Percentiles rank a stretch among this genome's conserved stretches.
phyloP scores from a whole-genome alignment of 805 yeast genomes.

The Komagataella ulmi region DNA sequence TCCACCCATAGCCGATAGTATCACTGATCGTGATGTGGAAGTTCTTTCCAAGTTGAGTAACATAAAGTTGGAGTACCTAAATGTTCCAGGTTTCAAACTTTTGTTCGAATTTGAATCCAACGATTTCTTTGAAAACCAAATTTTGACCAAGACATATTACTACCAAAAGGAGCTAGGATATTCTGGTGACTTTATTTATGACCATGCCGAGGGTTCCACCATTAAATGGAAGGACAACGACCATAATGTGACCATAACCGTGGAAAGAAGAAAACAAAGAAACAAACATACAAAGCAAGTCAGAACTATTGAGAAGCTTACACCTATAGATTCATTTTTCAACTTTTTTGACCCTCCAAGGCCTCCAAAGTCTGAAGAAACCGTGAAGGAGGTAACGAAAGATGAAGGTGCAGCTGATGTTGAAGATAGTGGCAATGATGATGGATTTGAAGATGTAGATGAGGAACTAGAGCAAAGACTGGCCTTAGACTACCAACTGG shows the following conservation, averaged over 20 bases:
- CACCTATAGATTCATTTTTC: slow-evolving; percentile 93
- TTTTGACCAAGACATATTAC: slow-evolving; percentile 75
- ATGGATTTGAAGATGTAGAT: slow-evolving; percentile 45
- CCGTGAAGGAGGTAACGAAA: slow-evolving; percentile 35
- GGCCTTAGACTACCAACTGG: slow-evolving; percentile 88
- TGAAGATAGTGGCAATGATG: slow-evolving; percentile 24
- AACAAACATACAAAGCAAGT: slow-evolving; percentile 94
- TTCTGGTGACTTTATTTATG: slow-evolving; percentile 93
- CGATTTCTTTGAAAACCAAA: slow-evolving; percentile 62
- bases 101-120: slow-evolving; percentile 70
- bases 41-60: slow-evolving; percentile 59
- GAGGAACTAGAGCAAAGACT: slow-evolving; percentile 72
- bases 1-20: slow-evolving; percentile 66
- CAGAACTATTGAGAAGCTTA: slow-evolving; percentile 84
- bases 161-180: slow-evolving; percentile 91
- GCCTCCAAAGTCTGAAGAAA: slow-evolving; percentile 33
- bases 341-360: slow-evolving; percentile 91
- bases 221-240: slow-evolving; percentile 78
- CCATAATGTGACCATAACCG: slow-evolving; percentile 67
- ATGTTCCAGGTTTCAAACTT: slow-evolving; percentile 79
- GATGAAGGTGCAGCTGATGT: slow-evolving; percentile 30
- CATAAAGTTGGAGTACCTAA: slow-evolving; percentile 67
- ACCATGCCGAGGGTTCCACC: slow-evolving; percentile 85
- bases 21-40: slow-evolving; percentile 83
- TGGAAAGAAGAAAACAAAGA: slow-evolving; percentile 95